Base-by-base conservation (phyloP, 345 rosid species). In the Dimocarpus longan region DNA sequence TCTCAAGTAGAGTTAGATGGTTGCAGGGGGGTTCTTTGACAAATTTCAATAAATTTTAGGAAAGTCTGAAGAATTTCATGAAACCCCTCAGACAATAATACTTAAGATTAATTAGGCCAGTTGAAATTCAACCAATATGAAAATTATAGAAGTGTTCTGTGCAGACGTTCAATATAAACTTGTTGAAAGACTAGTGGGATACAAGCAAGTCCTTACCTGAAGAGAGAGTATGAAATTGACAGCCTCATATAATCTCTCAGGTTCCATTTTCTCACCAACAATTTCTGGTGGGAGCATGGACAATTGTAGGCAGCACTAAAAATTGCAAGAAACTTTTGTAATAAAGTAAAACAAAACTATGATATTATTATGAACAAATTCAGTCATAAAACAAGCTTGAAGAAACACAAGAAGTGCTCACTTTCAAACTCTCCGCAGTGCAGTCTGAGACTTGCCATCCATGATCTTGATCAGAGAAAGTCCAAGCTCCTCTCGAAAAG, bases 171-270 rank as follows among this genome's bases (percentile, higher is more conserved):
- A 2, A 3, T 32, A 32, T 46, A 46, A 46, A 46, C 52, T 46
- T 46, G 52, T 7, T 7, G 2, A 46, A 7, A 6, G 5, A 46
- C 37, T 1, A 32, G 37, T 32, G 37, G 37, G 37, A 32, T 32
- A 32, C 37, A 32, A 32, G 37, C 37, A 2, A 62, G 22, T 62
- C 12, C 24, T 80, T 59, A 85, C 93, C 88, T 91, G 93, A 57
- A 92, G 79, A 13, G 91, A 86, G 28, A 90, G 85, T n/a, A 92
- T 13, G 71, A 92, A 4, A 77, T 87, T 87, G 77, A 91, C 97
- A 68, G 95, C 78, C 65, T 91, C 93, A 52, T 81, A 88, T 19
- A 88, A 63, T n/a, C 79, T 75, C 76, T 91, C 85, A 24, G 87
- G 79, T 42, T 87, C 86, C 76, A 83, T 73, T 43, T 85, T 82